Evolutionary conservation across 768 basidiomycete species (phyloP).

Genomic region (Hirschioporus abietinus): DNA sequence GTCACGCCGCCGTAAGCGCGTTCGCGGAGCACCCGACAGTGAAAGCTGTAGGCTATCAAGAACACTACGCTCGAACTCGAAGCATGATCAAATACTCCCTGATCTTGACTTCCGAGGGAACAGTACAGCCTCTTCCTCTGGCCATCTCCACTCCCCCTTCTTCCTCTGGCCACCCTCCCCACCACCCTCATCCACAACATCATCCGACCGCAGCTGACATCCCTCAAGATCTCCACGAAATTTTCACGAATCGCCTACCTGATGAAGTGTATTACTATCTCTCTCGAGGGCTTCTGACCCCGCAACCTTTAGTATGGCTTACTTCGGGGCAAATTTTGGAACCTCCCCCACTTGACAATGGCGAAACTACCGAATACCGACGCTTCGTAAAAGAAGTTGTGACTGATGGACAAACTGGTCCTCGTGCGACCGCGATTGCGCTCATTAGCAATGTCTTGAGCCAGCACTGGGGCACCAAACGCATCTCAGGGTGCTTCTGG

Average conservation of each 20-base stretch:
- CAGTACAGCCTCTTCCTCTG: conserved; percentile 75
- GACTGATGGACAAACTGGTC: conserved; percentile 91
- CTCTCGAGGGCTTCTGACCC: conserved; percentile 84
- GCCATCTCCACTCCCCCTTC: conserved; percentile 47
- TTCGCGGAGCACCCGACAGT: conserved; percentile 80
- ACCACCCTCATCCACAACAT: conserved; percentile 39
- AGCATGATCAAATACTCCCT: conserved; percentile 91
- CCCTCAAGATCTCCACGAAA: conserved; percentile 86
- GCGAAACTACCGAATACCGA: conserved; percentile 91
- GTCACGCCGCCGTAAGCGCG: conserved; percentile 71
- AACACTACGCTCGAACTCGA: conserved; percentile 84
- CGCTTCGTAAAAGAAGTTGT: conserved; percentile 95
- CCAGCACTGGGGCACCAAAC: conserved; percentile 73
- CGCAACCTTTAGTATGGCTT: conserved; percentile 93
- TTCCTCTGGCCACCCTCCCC: conserved; percentile 44
- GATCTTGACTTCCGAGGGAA: conserved; percentile 83
- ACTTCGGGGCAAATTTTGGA: conserved; percentile 83
- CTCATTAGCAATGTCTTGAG: conserved; percentile 78
- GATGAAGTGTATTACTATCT: conserved; percentile 97
- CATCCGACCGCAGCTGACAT: conserved; percentile 83
- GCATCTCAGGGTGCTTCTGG: conserved; percentile 73
- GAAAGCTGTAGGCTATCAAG: conserved; percentile 72
- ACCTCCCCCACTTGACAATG: conserved; percentile 87
- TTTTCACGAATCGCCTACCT: conserved; percentile 90
- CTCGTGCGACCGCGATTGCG: conserved; percentile 86